Evolutionary conservation across 352 stramenopile species (phyloP), one percentile per base, ranked within the genome.

Genomic region (Blastocystis sp.): DNA sequence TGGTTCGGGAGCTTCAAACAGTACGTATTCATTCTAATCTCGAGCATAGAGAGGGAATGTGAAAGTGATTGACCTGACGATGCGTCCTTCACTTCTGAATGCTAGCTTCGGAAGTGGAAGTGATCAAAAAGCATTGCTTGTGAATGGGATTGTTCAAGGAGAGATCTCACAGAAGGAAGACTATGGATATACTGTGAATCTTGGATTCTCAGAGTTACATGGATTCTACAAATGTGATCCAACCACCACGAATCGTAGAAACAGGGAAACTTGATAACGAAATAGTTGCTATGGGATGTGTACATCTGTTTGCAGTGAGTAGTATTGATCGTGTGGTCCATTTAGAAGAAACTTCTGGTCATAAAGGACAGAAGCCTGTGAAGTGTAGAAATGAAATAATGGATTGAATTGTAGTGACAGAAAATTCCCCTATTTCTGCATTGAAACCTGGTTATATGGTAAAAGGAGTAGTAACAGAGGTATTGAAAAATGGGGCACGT

Each of bases 11-110:
- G 27, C 51, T 83, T 24, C 24, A 24, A 27, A 66, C 71, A 21
- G 67, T 80, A 80, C 19, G 14, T 11, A 43, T 39, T 39, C 21
- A 35, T n/a, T 11, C 27, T 42, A 7, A 51, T 66, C 3, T 51
- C 11, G 65, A 12, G 3, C 11, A 11, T 46, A 66, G 71, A 42
- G 49, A 42, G 51, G 52, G 46, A 63, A 63, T 32, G 54, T 66
- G 71, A 77, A 58, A 16, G 21, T 65, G 9, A 69, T 85, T 11
- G n/a, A 46, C 12, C 65, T 87, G 65, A 75, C 77, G 42, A 78
- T 87, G 65, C 65, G 77, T 77, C 77, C 77, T 29, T 87, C 77
- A 9, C 42, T 87, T 21, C 43, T 87, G 19, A 74, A 87, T 54
- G 29, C 77, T 7, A 21, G 14, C n/a, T 27, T 24, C 43, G 46